These are phyloP conservation scores for Hypoxylon sp. DNA, from an alignment of 2,329 filamentous ascomycete genomes.

Conservation along the genomic window DNA sequence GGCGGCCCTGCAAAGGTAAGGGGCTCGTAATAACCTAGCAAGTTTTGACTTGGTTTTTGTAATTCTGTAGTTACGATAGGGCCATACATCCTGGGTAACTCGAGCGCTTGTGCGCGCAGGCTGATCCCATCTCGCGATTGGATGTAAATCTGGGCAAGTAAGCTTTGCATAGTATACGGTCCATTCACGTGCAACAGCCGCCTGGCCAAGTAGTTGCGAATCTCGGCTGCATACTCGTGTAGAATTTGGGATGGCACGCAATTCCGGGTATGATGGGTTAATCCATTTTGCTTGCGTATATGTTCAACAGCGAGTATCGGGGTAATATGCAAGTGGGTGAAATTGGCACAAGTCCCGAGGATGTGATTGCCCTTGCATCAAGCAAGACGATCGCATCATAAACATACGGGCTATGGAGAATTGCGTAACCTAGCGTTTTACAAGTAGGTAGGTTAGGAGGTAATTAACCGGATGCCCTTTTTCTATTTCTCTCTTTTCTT, in stretches of 20 bases:
- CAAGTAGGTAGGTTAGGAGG: background rate
- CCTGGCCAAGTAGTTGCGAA: conserved; percentile 9
- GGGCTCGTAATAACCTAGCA: conserved; percentile 6
- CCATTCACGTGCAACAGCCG: background rate
- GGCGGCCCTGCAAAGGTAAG: conserved; percentile 17
- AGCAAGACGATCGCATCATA: conserved; percentile 27
- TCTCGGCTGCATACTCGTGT: conserved; percentile 18
- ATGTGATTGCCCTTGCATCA: conserved; percentile 40
- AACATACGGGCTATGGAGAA: conserved; percentile 15
- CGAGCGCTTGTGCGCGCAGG: background rate
- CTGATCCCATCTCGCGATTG: background rate
- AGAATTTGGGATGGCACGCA: conserved; percentile 19
- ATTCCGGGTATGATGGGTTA: conserved; percentile 27
- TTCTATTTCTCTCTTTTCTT: conserved; percentile 13
- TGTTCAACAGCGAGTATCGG: background rate
- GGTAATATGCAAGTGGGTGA: conserved; percentile 29
- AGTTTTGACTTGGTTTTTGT: background rate
- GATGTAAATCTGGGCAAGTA: conserved; percentile 9
- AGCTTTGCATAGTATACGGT: background rate
- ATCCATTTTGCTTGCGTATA: background rate
- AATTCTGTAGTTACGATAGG: conserved; percentile 2
- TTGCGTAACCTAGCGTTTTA: conserved; percentile 11
- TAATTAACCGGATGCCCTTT: conserved; percentile 25
- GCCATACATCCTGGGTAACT: background rate
- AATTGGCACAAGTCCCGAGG: conserved; percentile 36